Base-by-base conservation (phyloP, 352 stramenopile species). In the Albugo candida region DNA sequence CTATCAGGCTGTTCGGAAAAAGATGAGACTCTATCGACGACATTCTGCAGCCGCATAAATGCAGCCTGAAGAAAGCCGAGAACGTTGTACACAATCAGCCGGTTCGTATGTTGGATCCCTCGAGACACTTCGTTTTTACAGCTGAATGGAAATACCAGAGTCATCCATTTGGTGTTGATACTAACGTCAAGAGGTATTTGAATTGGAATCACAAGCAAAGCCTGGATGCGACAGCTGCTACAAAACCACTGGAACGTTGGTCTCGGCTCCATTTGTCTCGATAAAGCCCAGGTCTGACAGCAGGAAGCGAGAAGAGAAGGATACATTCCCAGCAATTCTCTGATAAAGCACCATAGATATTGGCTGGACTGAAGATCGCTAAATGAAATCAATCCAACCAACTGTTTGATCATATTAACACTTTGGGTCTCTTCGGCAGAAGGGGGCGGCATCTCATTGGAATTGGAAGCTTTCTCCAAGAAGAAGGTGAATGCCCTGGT, bases 101-200 rank as follows among this genome's bases (percentile, higher is more conserved):
- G 61, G 50, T 78, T 83, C 27, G 46, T 51, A 52, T 89, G 72
- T 55, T 92, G 79, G 16, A 92, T 68, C 36, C 74, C 62, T 20
- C 78, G 76, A 8, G 76, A 84, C 1, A 92, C 64, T 46, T 86
- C 79, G 49, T 89, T 92, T 16, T 66, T 68, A 31, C 69, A 79
- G 24, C 58, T 83, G 24, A 77, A 53, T 12, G 79, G 79, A 21
- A 79, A 52, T 13, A 92, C 63, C 14, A 92, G 67, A 2, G 67
- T 64, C 11, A 92, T 34, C 3, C 57, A 47, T 14, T 78, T 54
- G 13, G 72, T 8, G 17, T 43, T 8, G 17, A 24, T 8, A 8
- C 3, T 43, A 8, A 10, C 38, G 17, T 8, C 38, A 10, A 19
- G 8, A 43, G 38, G 17, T 43, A 24, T 24, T 43, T 43, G 3